These are phyloP conservation scores for Plantago major DNA, from an alignment of 257 asterid genomes.

Conservation along the genomic window DNA sequence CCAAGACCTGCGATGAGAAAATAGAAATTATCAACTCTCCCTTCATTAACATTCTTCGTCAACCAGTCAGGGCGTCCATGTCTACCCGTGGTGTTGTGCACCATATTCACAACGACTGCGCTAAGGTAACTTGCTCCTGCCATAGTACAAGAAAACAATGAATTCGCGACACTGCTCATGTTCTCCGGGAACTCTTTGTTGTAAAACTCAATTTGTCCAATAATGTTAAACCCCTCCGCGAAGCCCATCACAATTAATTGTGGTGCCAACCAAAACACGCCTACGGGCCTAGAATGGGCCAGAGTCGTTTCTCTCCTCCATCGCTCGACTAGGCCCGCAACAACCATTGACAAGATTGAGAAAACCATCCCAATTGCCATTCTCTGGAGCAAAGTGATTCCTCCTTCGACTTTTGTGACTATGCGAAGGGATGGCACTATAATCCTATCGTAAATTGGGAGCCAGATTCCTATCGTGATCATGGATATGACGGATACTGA, in stretches of 20 bases:
- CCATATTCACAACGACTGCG: constrained; percentile 45
- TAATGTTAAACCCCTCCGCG: constrained; percentile 71
- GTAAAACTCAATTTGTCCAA: constrained; percentile 82
- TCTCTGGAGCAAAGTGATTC: constrained; percentile 71
- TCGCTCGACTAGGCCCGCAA: constrained; percentile 57
- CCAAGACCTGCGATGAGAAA: constrained; percentile 64
- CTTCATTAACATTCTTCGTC: constrained; percentile 54
- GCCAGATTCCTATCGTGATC: constrained; percentile 60
- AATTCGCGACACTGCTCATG: constrained; percentile 82
- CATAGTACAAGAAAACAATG: constrained; percentile 56
- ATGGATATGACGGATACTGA: constrained; percentile 55
- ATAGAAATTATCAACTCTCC: constrained; percentile 60
- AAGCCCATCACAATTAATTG: constrained; percentile 88
- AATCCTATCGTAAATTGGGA: constrained; percentile 67
- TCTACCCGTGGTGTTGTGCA: constrained; percentile 53
- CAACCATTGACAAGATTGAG: constrained; percentile 66
- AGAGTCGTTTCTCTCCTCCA: constrained; percentile 44
- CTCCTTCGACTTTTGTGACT: constrained; percentile 54
- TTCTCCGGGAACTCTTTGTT: constrained; percentile 82
- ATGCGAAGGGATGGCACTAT: constrained; percentile 49
- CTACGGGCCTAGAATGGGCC: constrained; percentile 33
- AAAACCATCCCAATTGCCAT: constrained; percentile 72
- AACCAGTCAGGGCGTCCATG: constrained; percentile 71
- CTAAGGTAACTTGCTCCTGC: constrained; percentile 72
- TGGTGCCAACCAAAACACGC: constrained; percentile 84